Base-by-base conservation (phyloP, 306 rosid genomes). In the Begonia peltatifolia region DNA sequence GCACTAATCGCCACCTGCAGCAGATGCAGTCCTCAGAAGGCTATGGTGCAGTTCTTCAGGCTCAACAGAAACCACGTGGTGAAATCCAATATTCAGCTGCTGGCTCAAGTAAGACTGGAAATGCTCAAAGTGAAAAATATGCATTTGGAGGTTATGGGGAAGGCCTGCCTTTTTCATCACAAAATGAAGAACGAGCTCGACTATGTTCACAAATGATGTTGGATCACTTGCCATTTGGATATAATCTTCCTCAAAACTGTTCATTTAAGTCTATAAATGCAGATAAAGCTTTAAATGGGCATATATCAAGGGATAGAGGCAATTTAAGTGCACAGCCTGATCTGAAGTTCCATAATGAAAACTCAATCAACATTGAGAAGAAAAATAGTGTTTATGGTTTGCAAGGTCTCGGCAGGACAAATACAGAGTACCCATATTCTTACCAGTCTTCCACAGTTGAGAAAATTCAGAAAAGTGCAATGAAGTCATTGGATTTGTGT, bases 401-500 rank as follows among this genome's bases (percentile, higher is more conserved):
- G 47, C 84, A 73, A 69, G 50, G 62, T 66, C 66, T 75, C 68
- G 69, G 65, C 76, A 73, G 84, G 59, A 68, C 66, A 58, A 67
- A 61, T 60, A 70, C 81, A 55, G 94, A 79, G 74, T 69, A 66
- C 57, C 17, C 81, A 20, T 77, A 68, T 69, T 54, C 76, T 60
- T 42, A 79, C 71, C 76, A 67, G 55, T 73, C 65, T 59, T 73
- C 71, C 20, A 79, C 59, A 65, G 53, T 75, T 50, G 93, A 81
- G 3, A 20, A 20, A 49, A 69, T 66, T 70, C 86, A 58, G 50
- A 80, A 76, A 63, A 79, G 68, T 60, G 30, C 58, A 53, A 61
- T 72, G 65, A 84, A 82, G 13, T 65, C 99, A 15, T 56, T 75
- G 56, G 94, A 92, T 76, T 57, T 79, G 69, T 86, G 82, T 79